phyloP scores from a whole-genome alignment of 495 filamentous ascomycete species.

The Hyaloscypha hepaticicola region DNA sequence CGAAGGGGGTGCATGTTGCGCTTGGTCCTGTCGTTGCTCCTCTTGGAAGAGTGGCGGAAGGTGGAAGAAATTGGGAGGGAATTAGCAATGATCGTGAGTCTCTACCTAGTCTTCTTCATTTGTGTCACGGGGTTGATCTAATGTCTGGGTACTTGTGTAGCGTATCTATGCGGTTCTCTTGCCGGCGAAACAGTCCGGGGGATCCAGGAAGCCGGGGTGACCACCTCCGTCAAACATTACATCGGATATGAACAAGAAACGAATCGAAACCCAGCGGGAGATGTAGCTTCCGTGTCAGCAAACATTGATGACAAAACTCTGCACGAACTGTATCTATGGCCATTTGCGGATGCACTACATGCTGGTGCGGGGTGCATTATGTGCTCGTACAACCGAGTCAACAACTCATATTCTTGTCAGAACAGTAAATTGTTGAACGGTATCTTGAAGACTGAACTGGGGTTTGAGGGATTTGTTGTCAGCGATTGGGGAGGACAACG shows the following conservation, averaged over 20 bases:
- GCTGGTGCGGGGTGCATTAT: constrained; percentile 63
- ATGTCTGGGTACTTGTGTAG: constrained; percentile 7
- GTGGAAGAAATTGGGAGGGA: constrained; percentile 59
- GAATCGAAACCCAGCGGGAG: constrained; percentile 48
- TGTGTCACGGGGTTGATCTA: not conserved
- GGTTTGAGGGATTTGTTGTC: constrained; percentile 67
- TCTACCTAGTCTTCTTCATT: constrained; percentile 66
- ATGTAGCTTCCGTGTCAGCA: constrained; percentile 47
- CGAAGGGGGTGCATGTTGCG: constrained; percentile 64
- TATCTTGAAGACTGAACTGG: constrained; percentile 64
- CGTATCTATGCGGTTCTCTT: constrained; percentile 40
- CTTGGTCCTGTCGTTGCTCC: constrained; percentile 66
- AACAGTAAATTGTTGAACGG: constrained; percentile 62
- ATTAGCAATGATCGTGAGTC: constrained; percentile 62
- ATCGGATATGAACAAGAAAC: constrained; percentile 68
- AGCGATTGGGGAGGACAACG: constrained; percentile 64
- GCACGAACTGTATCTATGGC: constrained; percentile 73
- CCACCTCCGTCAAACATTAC: constrained; percentile 58
- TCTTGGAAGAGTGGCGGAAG: constrained; percentile 48
- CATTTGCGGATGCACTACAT: constrained; percentile 63
- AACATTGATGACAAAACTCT: constrained; percentile 68
- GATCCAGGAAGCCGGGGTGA: constrained; percentile 53
- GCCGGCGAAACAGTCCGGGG: constrained; percentile 47
- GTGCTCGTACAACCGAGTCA: constrained; percentile 70
- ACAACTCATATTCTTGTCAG: constrained; percentile 63